Evolutionary conservation across 2,329 filamentous ascomycete genomes (phyloP), one percentile per base, ranked within the genome.

Genomic region (Clonostachys rosea): DNA sequence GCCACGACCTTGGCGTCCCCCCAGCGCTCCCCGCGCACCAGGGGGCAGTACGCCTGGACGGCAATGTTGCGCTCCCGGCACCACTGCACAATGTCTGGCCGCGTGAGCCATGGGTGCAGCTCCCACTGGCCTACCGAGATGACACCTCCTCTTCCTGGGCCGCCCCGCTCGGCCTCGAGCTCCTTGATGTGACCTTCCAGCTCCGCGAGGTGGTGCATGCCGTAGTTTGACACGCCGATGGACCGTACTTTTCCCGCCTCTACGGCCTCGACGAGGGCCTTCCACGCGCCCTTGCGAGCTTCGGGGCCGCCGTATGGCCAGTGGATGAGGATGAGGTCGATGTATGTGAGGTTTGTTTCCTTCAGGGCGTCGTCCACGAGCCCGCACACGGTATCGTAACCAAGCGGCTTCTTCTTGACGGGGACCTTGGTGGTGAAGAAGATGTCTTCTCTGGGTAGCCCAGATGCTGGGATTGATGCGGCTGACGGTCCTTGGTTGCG

Each of bases 91-190:
- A 96, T 89, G 59, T 96, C 90, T 18, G 75, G 70, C n/a, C 91
- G 76, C 9, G 83, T 76, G 40, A 91, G 81, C 91, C 90, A 96
- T 1, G 91, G 91, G 66, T 96, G 91, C 11, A 96, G 70, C 68
- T 96, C 91, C 67, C 87, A 90, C 67, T 96, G 91, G 39, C 89
- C 91, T 36, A 96, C 87, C 50, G 84, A 87, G 58, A 96, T 78
- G 39, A 89, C 71, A 20, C 89, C 89, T 41, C 81, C 83, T 54
- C 81, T 84, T 10, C 83, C 84, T 48, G 72, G 68, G 2, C 80
- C 81, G 42, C 82, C 76, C 40, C 78, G 75, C 63, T 81, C 79
- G 16, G 62, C 59, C 57, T 87, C 84, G 1, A 84, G 76, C 62
- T 84, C 79, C 46, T 67, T 69, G 49, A 82, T 83, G 62, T 83